Base-by-base conservation (phyloP, 306 rosid species). In the Geum urbanum region DNA sequence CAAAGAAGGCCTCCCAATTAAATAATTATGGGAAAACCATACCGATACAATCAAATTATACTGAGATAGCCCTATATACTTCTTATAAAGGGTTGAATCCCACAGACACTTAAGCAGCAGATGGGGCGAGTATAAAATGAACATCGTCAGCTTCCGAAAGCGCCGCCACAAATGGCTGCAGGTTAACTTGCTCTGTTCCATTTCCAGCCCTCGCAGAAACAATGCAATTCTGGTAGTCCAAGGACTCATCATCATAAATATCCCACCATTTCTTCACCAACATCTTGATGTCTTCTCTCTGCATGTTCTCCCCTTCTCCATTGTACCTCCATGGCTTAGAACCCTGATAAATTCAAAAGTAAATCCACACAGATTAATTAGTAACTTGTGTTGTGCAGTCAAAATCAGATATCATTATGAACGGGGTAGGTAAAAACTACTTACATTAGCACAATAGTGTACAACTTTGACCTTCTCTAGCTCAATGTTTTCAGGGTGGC, bases 271-370 rank as follows among this genome's bases (percentile, higher is more conserved):
- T 90, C 73, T 84, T 66, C 49, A 92, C 91, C 15, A 92, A n/a
- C 78, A 82, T 79, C 76, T 92, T 86, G 0, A 92, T 85, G 40
- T 92, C 98, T 76, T 88, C 88, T 53, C 96, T 79, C 0, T 90
- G 82, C 98, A 92, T 92, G 74, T 88, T 92, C 75, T 82, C 75
- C 48, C 86, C 98, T 56, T 85, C 66, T 7, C 98, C 96, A 0
- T 92, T 92, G 69, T 67, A 92, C 82, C 91, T 92, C 96, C 98
- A 92, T 2, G 98, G 98, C 79, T 92, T 92, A 10, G 96, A 92
- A 0, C 96, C 98, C 96, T 92, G 39, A 27, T 2, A 32, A 32
- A 1, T 32, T 20, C 50, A 59, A 19, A 19, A 19, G 43, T 7
- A 16, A 18, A 10, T 13, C 1, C 16, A 37, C 60, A 40, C n/a